Base-by-base conservation (phyloP, 31 red algal genomes). In the Asparagopsis taxiformis region DNA sequence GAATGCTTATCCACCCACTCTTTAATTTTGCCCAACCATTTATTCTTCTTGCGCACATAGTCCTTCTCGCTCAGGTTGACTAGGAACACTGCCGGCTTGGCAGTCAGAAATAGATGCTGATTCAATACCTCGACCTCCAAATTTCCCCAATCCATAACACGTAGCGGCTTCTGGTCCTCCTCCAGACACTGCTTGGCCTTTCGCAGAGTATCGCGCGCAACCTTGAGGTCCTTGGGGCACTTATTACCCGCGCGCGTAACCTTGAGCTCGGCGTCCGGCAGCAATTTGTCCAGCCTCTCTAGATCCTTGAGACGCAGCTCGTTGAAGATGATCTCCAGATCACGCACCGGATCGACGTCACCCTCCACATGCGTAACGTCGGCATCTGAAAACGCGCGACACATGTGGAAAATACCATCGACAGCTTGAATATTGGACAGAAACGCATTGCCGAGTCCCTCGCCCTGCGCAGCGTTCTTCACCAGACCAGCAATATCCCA, bases 401-500 rank as follows among this genome's bases (percentile, higher is more conserved):
- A 92, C 49, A 99, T 76, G 61, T 95, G 87, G 43, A 88, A 94
- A 8, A 99, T 70, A 3, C 91, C 97, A 62, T 99, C 97, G n/a
- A 99, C 97, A 2, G 91, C 90, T 29, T 95, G 87, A 37, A 99
- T 99, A 35, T 95, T 77, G 50, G 89, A 93, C 37, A 99, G 70
- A 74, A 99, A 99, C 3, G 74, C 76, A 44, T 95, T 99, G 3
- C 97, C 97, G n/a, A 99, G 74, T 33, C 97, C 97, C 46, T 99
- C 91, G 3, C 97, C 97, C 33, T 95, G 88, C 13, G 70, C 63
- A 1, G 97, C 97, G 20, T 93, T 93, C 36, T 91, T 91, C 41
- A 99, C 97, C 37, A 99, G 57, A 22, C 97, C 97, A 0, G 91
- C 97, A 48, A 99, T 99, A 65, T 99, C 97, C 91, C 91, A 95